Evolutionary conservation across 805 yeast species (phyloP).

Genomic region (Ogataea haglerorum): DNA sequence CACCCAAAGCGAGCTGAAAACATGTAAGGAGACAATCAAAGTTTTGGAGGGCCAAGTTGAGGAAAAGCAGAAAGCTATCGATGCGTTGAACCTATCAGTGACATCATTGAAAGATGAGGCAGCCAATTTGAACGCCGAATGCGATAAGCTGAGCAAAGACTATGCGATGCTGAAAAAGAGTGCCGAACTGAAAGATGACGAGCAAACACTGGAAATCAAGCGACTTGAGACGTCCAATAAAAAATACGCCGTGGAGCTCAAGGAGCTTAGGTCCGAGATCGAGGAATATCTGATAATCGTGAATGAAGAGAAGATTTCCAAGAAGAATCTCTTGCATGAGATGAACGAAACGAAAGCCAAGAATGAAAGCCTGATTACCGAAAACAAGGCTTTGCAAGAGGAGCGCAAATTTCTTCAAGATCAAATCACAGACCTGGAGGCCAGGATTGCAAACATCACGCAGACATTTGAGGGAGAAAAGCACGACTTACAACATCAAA

Average conservation of each 20-base stretch:
- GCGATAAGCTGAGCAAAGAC: slow-evolving; percentile 46
- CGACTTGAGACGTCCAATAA: slow-evolving; percentile 39
- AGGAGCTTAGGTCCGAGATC: slow-evolving; percentile 33
- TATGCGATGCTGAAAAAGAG: slow-evolving; percentile 38
- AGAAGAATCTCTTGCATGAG: slow-evolving; percentile 45
- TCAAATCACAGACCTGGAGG: slow-evolving; percentile 17
- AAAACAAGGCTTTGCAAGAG: slow-evolving; percentile 28
- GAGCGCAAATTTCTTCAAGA: slow-evolving; percentile 24
- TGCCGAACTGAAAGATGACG: slow-evolving; percentile 36
- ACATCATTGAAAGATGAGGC: slow-evolving; percentile 31
- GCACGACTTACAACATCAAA: slow-evolving; percentile 21
- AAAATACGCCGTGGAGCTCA: slow-evolving; percentile 38
- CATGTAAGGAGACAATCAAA: slow-evolving; percentile 34
- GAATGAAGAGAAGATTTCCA: slow-evolving; percentile 40
- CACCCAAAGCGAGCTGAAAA: slow-evolving; percentile 45
- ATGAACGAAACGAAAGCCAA: slow-evolving; percentile 33
- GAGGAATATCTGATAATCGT: slow-evolving; percentile 36
- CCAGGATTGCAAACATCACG: slow-evolving; percentile 7
- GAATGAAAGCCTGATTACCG: slow-evolving; percentile 19
- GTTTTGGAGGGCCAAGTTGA: slow-evolving; percentile 32
- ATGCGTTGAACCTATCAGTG: slow-evolving; percentile 19
- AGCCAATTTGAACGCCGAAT: slow-evolving; percentile 47
- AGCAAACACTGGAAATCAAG: slow-evolving; percentile 38
- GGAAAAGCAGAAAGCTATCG: slow-evolving; percentile 30
- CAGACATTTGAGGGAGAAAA: slow-evolving; percentile 24